Base-by-base conservation (phyloP, 2,329 filamentous ascomycete species). In the Apiospora phragmitis region DNA sequence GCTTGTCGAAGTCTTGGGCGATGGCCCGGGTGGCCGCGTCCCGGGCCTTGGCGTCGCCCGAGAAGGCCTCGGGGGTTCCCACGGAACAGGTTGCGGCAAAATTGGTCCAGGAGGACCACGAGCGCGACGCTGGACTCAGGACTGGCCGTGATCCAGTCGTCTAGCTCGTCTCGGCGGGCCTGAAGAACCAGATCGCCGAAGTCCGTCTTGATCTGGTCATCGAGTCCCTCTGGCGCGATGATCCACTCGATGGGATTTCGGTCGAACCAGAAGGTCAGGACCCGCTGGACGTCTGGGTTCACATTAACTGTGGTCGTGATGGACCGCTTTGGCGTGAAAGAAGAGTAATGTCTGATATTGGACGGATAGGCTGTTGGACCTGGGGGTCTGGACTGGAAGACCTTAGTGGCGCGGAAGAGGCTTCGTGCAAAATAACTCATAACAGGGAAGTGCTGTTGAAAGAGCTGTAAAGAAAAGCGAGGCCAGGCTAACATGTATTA, bases 41-140 rank as follows among this genome's bases (percentile, higher is more conserved):
- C 72, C 89, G 91, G 14, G 49, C 49, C 14, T 55, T 16, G 26
- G 26, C 24, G 73, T 87, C 83, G 1, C 71, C 79, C 75, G 90
- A 91, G 3, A 87, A 82, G 2, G 86, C 62, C 0, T 82, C 77
- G 32, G 87, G 79, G 0, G 81, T 80, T 0, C 82, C 82, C 85
- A 21, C 90, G 88, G 79, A 87, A 90, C 73, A 88, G 83, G 76
- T 92, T 91, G 2, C 90, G 86, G 0, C 89, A 83, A 59, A 92
- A 83, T 75, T 92, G 90, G 72, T 92, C 90, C 2, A 92, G 83
- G 1, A 92, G 82, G 1, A 92, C 74, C 5, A 89, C 75, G 0
- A 91, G 77, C 51, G 84, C 83, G 3, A 92, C 24, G 79, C 79
- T 80, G 82, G 73, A 83, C 81, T n/a, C 21, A 3, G 55, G 41